Evolutionary conservation across 139 green algal species (phyloP).

Genomic region (Ostreobium quekettii): DNA sequence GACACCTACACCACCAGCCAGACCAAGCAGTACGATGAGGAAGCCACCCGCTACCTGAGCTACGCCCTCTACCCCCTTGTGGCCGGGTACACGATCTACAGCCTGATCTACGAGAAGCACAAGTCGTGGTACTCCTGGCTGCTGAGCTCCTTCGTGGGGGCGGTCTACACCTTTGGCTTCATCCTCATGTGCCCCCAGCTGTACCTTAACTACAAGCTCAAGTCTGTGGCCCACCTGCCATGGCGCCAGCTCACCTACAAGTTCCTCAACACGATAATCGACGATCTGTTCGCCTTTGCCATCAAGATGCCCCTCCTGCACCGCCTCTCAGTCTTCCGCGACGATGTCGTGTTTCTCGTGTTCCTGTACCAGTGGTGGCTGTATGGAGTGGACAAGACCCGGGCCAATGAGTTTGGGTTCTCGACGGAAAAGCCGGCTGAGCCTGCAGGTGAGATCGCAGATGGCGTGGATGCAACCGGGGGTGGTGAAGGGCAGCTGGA

Average conservation of each 20-base stretch:
- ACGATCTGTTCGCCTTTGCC: slow-evolving; percentile 99
- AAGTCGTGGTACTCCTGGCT: slow-evolving; percentile 85
- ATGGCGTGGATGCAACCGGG: too few relatives aligned
- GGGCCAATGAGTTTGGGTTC: slow-evolving; percentile 96
- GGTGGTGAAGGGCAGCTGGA: too few relatives aligned
- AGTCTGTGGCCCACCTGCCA: slow-evolving; percentile 92
- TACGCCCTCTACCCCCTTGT: slow-evolving; percentile 89
- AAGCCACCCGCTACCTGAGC: slow-evolving; percentile 75
- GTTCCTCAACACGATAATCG: slow-evolving; percentile 99
- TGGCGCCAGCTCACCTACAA: slow-evolving; percentile 99
- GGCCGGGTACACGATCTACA: slow-evolving; percentile 79
- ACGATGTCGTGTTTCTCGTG: slow-evolving; percentile 91
- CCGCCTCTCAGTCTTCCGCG: slow-evolving; percentile 63
- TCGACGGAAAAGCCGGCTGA: too few relatives aligned
- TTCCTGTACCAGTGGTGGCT: slow-evolving; percentile 92
- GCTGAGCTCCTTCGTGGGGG: slow-evolving; percentile 78
- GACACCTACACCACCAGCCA: slow-evolving; percentile 55
- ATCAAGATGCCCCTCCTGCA: slow-evolving; percentile 98
- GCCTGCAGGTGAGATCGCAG: too few relatives aligned
- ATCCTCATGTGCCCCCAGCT: slow-evolving; percentile 98
- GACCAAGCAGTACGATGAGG: slow-evolving; percentile 62
- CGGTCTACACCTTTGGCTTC: slow-evolving; percentile 98
- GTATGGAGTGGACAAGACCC: slow-evolving; percentile 90
- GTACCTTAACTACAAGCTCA: slow-evolving; percentile 99
- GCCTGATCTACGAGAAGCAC: slow-evolving; percentile 78